Conservation (phyloP, 2,329 filamentous ascomycete species). For the Calonectria multiphialidica region DNA sequence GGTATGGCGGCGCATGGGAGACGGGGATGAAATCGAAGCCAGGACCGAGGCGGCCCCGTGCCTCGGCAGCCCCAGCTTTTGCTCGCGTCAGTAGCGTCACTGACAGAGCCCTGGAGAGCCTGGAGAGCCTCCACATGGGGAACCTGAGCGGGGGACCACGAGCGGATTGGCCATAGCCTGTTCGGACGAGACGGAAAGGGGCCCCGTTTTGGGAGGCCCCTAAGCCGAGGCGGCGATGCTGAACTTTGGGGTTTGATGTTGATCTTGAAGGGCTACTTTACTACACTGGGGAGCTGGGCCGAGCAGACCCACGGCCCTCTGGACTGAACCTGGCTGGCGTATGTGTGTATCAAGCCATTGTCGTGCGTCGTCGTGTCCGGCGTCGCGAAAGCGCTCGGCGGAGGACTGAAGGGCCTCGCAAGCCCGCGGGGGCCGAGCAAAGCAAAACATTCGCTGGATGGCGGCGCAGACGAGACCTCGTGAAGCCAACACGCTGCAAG, state of each 20-base stretch:
- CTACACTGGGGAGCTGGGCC: slow-evolving; percentile 6
- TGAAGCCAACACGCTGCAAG: neutral
- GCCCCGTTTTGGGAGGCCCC: slow-evolving; percentile 31
- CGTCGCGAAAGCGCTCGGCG: neutral
- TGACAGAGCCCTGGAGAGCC: slow-evolving; percentile 11
- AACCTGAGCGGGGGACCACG: neutral
- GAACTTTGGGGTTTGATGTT: slow-evolving; percentile 9
- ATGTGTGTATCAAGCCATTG: neutral
- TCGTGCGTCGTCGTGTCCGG: neutral
- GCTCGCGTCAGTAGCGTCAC: slow-evolving; percentile 26
- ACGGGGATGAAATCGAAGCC: slow-evolving; percentile 17
- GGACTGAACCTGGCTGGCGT: neutral
- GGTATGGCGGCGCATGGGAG: slow-evolving; percentile 16
- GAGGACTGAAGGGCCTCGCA: neutral
- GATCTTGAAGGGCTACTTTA: slow-evolving; percentile 15
- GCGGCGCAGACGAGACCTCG: neutral
- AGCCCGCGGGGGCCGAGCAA: neutral
- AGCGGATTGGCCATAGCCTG: slow-evolving; percentile 7
- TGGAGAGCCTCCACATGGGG: slow-evolving; percentile 17
- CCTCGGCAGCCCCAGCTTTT: slow-evolving; percentile 48
- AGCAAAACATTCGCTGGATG: neutral
- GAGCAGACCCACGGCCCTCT: slow-evolving; percentile 6
- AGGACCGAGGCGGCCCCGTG: slow-evolving; percentile 43
- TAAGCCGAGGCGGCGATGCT: slow-evolving; percentile 38
- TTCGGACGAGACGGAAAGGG: slow-evolving; percentile 19